Conservation (phyloP, 352 stramenopile genomes). For the Halophytophthora polymorphica region DNA sequence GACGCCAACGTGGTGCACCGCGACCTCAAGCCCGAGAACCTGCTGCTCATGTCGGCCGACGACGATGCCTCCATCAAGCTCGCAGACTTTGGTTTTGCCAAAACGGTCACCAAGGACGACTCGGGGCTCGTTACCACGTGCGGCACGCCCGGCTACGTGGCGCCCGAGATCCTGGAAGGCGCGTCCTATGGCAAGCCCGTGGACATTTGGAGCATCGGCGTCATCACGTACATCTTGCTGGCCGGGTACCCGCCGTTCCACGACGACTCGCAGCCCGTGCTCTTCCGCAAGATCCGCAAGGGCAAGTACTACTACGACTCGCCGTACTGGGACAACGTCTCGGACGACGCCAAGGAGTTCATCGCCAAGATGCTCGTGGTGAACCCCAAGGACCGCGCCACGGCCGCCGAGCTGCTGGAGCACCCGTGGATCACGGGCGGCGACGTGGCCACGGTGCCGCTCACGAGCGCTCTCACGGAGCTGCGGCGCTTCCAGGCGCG, state of each 20-base stretch:
- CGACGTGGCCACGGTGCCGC: conserved; percentile 67
- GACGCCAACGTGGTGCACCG: conserved; percentile 82
- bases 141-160: conserved; percentile 76
- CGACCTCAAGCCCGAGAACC: conserved; percentile 86
- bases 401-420: conserved; percentile 53
- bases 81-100: conserved; percentile 92
- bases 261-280: conserved; percentile 91
- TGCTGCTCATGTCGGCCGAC: conserved; percentile 76
- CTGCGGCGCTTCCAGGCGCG: conserved; percentile 77
- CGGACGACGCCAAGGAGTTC: conserved; percentile 87
- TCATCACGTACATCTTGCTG: conserved; percentile 91
- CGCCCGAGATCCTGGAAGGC: conserved; percentile 82
- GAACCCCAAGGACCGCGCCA: conserved; percentile 67
- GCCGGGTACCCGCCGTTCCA: conserved; percentile 85
- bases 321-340: conserved; percentile 89
- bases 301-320: conserved; percentile 87
- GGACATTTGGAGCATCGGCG: conserved; percentile 84
- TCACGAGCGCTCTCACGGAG: conserved; percentile 73
- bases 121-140: conserved; percentile 67
- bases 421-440: conserved; percentile 73
- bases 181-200: conserved; percentile 79
- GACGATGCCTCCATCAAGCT: conserved; percentile 91
- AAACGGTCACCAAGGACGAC: conserved; percentile 70
- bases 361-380: conserved; percentile 85
- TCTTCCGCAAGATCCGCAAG: conserved; percentile 90